Percentiles rank a stretch among this genome's conserved stretches.
phyloP scores from a whole-genome alignment of 768 basidiomycete species.

The Suillus plorans region DNA sequence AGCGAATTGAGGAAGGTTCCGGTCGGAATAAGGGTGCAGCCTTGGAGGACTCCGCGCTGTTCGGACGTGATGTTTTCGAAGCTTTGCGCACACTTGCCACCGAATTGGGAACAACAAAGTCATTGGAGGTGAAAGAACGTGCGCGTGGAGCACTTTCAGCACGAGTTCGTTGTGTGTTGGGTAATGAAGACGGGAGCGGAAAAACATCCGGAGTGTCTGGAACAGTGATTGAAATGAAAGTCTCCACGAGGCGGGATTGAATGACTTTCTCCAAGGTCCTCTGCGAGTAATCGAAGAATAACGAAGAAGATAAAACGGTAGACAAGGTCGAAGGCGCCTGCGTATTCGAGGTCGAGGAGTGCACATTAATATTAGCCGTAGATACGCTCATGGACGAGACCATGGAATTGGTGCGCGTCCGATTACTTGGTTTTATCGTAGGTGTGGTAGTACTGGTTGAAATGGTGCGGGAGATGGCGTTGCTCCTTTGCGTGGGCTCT shows the following conservation, averaged over 20 bases:
- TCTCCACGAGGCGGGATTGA: constrained; percentile 72
- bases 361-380: constrained; percentile 3
- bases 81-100: constrained; percentile 16
- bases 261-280: constrained; percentile 68
- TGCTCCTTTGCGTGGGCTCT: constrained; percentile 12
- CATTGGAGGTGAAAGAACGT: constrained; percentile 2
- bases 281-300: constrained; percentile 65
- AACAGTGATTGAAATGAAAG: constrained; percentile 63
- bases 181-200: constrained; percentile 21
- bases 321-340: neutral
- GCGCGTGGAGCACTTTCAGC: constrained; percentile 26
- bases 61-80: constrained; percentile 14
- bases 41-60: constrained; percentile 19
- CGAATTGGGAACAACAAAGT: neutral
- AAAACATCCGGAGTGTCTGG: constrained; percentile 22
- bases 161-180: constrained; percentile 25
- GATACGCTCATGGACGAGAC: constrained; percentile 43
- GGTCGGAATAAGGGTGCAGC: constrained; percentile 8
- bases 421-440: constrained; percentile 34
- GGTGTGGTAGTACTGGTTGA: constrained; percentile 24
- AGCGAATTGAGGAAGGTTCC: constrained; percentile 12
- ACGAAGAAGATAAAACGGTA: constrained; percentile 26
- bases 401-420: constrained; percentile 53
- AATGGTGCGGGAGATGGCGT: constrained; percentile 17
- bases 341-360: neutral